Base-by-base conservation (phyloP, 2,329 filamentous ascomycete genomes). In the Fonsecaea pedrosoi region DNA sequence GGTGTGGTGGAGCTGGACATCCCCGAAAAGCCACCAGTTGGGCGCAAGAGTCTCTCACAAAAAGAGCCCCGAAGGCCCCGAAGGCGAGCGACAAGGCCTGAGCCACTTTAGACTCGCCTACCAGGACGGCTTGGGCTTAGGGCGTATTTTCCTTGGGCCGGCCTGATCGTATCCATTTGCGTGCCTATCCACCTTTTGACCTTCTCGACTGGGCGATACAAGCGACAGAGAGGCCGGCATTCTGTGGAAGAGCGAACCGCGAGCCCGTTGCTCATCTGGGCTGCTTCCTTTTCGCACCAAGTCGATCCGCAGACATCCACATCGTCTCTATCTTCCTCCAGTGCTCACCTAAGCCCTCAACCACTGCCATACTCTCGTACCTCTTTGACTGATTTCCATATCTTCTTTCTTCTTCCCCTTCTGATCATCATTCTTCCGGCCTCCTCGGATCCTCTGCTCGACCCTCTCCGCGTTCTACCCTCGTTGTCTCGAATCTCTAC, bases 331-430 rank as follows among this genome's bases (percentile, higher is more conserved):
- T 55, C 53, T 53, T 45, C 42, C 30, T 32, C 61, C 67, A 40
- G 62, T 64, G 66, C 70, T 68, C 69, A 69, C 67, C 66, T 68
- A 66, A 69, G 66, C 62, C 63, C 67, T 70, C 30, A n/a, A 54
- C 38, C 58, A 42, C 53, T 62, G 32, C 21, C 37, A 50, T 56
- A 45, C 65, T 63, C 59, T 60, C 60, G 25, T 62, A 25, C 18
- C 62, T 68, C 55, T 60, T 57, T 56, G 34, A 21, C 59, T 61
- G 42, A 42, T 18, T 61, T 61, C 48, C 59, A 61, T 61, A 61
- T 61, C 59, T 42, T 61, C 59, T 50, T 59, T 53, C 35, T 53
- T 59, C 58, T 62, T 54, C 58, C 64, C 45, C 42, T 62, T 57
- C 53, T 56, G 37, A 45, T 63, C 54, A 57, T 65, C 58, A 45